Conservation (phyloP, 225 moss, liverwort and hornwort species). For the Thuidium tamariscinum region DNA sequence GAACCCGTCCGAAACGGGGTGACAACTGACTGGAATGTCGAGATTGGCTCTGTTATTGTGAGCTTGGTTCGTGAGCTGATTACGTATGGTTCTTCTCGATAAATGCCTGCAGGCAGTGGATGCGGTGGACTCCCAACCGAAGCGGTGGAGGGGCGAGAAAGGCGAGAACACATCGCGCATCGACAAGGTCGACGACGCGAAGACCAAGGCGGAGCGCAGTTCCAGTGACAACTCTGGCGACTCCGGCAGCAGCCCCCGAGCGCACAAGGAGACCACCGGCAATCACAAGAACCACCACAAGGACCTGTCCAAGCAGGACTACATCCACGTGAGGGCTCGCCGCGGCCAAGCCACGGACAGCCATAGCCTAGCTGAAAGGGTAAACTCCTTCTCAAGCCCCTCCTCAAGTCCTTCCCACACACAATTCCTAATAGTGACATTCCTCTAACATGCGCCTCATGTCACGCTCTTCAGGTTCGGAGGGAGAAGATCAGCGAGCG, state of each 20-base stretch:
- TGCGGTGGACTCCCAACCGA: slow-evolving; percentile 24
- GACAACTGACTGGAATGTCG: background rate
- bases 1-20: background rate
- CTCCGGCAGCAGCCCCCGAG: slow-evolving; percentile 17
- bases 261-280: slow-evolving; percentile 3
- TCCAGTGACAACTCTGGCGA: slow-evolving; percentile 41
- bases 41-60: background rate
- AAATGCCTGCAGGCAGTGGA: slow-evolving; percentile 20
- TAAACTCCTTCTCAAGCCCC: background rate
- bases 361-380: slow-evolving; percentile 44
- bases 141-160: slow-evolving; percentile 34
- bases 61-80: background rate
- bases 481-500: slow-evolving; percentile 59
- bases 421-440: background rate
- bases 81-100: background rate
- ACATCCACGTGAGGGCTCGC: slow-evolving; percentile 46
- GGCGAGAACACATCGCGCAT: background rate
- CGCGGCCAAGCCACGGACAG: slow-evolving; percentile 50
- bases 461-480: slow-evolving; percentile 22
- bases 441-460: background rate
- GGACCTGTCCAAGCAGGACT: slow-evolving; percentile 40
- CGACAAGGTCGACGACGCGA: slow-evolving; percentile 6
- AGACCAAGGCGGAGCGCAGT: slow-evolving; percentile 31
- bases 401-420: background rate
- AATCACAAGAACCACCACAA: slow-evolving; percentile 19